A percentile compares a stretch with the other conserved stretches of the same genome.
phyloP scores from a whole-genome alignment of 805 yeast species.

The Zygoascus biomembranicola region DNA sequence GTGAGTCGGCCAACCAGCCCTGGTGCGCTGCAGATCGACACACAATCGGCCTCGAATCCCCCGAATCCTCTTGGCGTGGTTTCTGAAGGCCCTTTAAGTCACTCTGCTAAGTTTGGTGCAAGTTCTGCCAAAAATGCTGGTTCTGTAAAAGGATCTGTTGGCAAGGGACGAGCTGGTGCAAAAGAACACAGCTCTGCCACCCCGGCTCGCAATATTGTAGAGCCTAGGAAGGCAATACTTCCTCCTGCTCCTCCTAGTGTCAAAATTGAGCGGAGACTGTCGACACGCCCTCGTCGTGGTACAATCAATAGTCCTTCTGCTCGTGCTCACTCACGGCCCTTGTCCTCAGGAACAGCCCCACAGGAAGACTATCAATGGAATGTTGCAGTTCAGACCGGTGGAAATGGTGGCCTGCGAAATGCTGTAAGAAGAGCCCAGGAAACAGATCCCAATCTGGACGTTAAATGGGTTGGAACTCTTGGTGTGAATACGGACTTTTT shows the following conservation, averaged over 20 bases:
- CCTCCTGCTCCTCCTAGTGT: conserved; percentile 4
- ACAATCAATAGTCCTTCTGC: not conserved
- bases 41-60: no score
- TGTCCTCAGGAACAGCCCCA: not conserved
- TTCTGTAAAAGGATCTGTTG: no score
- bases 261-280: not conserved
- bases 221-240: conserved; percentile 13
- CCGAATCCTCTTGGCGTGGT: no score
- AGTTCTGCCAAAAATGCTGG: no score
- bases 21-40: no score
- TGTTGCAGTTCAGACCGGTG: conserved; percentile 58
- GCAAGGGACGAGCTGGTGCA: no score
- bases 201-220: conserved; percentile 17
- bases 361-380: conserved; percentile 55
- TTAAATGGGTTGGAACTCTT: conserved; percentile 80
- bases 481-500: conserved; percentile 87
- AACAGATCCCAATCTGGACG: conserved; percentile 18
- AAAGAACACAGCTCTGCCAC: not conserved
- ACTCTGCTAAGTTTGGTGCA: no score
- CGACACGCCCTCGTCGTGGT: conserved; percentile 14
- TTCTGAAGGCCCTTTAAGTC: no score
- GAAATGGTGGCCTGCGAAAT: conserved; percentile 83
- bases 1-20: no score
- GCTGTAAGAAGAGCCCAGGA: conserved; percentile 58
- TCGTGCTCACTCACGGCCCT: not conserved